Percentiles rank a stretch among this genome's conserved stretches.
phyloP scores from a whole-genome alignment of 345 rosid genomes.

The Eutrema japonicum region DNA sequence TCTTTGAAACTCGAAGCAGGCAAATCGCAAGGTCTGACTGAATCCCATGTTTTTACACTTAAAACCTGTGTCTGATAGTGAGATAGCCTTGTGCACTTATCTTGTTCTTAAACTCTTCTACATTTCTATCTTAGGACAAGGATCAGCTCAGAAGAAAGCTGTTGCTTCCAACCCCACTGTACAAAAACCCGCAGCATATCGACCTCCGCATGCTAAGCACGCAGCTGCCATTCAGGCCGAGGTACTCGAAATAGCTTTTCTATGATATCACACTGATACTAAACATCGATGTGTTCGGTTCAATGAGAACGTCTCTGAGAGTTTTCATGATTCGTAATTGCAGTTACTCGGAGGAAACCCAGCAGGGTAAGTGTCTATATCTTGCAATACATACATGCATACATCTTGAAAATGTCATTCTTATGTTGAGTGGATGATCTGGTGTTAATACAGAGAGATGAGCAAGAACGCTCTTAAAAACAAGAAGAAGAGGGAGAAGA shows the following conservation, averaged over 20 bases:
- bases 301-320: conserved; percentile 36
- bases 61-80: conserved; percentile 5
- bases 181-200: conserved; percentile 87
- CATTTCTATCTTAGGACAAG: conserved; percentile 56
- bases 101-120: conserved; percentile 17
- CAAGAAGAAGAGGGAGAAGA: conserved; percentile 95
- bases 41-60: conserved; percentile 9
- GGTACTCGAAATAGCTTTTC: conserved; percentile 52
- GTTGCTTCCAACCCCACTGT: conserved; percentile 48
- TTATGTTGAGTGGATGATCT: conserved; percentile 19
- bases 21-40: conserved; percentile 62
- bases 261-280: neutral
- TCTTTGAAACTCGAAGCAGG: conserved; percentile 65
- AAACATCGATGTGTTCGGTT: neutral
- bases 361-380: conserved; percentile 59
- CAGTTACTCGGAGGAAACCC: conserved; percentile 74
- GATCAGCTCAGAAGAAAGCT: conserved; percentile 57
- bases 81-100: neutral
- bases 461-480: conserved; percentile 87
- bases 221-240: conserved; percentile 84
- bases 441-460: conserved; percentile 57
- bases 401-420: neutral
- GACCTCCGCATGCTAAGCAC: conserved; percentile 88
- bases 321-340: conserved; percentile 43
- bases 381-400: conserved; percentile 1